Conservation (phyloP, 1,284 basidiomycete genomes). For the Austroboletus rostrupii region DNA sequence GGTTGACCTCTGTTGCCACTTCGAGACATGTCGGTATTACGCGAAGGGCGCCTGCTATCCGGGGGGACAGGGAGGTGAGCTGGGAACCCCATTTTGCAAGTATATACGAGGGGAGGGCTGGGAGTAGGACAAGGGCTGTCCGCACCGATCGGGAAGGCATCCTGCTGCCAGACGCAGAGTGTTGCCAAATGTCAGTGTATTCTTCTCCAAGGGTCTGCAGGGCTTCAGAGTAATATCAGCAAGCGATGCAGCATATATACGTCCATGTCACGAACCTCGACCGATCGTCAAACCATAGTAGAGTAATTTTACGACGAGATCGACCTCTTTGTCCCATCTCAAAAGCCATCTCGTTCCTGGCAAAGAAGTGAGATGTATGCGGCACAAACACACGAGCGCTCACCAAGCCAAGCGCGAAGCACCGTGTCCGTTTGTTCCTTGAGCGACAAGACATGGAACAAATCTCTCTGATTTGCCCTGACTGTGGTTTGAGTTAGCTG, state of each 20-base stretch:
- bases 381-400: slow-evolving; percentile 19
- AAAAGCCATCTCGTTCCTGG: slow-evolving; percentile 85
- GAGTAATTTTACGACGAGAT: slow-evolving; percentile 63
- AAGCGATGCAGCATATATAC: slow-evolving; percentile 1
- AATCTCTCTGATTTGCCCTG: slow-evolving; percentile 81
- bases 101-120: slow-evolving; percentile 59
- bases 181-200: slow-evolving; percentile 84
- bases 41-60: slow-evolving; percentile 38
- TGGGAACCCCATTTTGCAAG: slow-evolving; percentile 47
- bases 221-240: slow-evolving; percentile 39
- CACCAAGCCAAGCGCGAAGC: slow-evolving; percentile 75
- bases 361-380: slow-evolving; percentile 1
- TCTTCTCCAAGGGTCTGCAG: slow-evolving; percentile 86
- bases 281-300: slow-evolving; percentile 80
- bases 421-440: slow-evolving; percentile 76
- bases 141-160: slow-evolving; percentile 45
- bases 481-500: slow-evolving; percentile 44
- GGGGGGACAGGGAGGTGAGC: slow-evolving; percentile 34
- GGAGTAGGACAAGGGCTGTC: slow-evolving; percentile 59
- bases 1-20: slow-evolving; percentile 66
- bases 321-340: slow-evolving; percentile 77
- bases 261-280: slow-evolving; percentile 46
- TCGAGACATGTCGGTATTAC: slow-evolving; percentile 48
- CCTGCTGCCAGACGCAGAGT: slow-evolving; percentile 40
- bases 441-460: slow-evolving; percentile 72